A percentile compares a stretch with the other conserved stretches of the same genome.
These are phyloP conservation scores for Barbatosphaeria neglecta DNA, from an alignment of 495 filamentous ascomycete genomes.

Conservation along the genomic window DNA sequence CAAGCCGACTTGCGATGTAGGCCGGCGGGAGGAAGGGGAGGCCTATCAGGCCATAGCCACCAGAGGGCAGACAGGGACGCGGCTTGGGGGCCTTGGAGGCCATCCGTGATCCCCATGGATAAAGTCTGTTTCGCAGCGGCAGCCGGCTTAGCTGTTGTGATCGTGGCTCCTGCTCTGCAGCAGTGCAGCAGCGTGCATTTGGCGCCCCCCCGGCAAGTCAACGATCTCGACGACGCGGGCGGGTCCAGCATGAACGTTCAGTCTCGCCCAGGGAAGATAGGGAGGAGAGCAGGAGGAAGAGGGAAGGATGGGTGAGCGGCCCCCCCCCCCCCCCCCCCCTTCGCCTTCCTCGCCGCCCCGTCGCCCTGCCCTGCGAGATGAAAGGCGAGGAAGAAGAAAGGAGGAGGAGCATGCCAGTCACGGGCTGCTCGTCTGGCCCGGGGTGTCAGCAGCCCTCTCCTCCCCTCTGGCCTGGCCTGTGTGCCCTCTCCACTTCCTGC, in stretches of 20 bases:
- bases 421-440: conserved; percentile 22
- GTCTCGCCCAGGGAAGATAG: no score
- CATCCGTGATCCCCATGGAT: no score
- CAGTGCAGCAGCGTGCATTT: no score
- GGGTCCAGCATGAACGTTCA: no score
- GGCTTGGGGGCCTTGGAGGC: background rate
- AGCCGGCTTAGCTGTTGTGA: background rate
- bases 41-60: background rate
- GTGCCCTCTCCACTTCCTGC: background rate
- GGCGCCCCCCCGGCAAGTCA: no score
- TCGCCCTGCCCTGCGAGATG: background rate
- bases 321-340: background rate
- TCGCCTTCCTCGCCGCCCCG: background rate
- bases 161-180: no score
- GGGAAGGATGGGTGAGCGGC: background rate
- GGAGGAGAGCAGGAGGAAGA: no score
- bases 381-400: conserved; percentile 3
- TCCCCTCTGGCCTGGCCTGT: no score
- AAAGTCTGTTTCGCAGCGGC: conserved; percentile 9
- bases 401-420: conserved; percentile 25
- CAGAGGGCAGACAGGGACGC: background rate
- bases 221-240: no score
- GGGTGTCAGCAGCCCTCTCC: background rate
- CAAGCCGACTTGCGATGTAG: no score
- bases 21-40: no score